These are phyloP conservation scores for Vitis hybrid DNA, from an alignment of 177 flowering plant species.

Conservation along the genomic window DNA sequence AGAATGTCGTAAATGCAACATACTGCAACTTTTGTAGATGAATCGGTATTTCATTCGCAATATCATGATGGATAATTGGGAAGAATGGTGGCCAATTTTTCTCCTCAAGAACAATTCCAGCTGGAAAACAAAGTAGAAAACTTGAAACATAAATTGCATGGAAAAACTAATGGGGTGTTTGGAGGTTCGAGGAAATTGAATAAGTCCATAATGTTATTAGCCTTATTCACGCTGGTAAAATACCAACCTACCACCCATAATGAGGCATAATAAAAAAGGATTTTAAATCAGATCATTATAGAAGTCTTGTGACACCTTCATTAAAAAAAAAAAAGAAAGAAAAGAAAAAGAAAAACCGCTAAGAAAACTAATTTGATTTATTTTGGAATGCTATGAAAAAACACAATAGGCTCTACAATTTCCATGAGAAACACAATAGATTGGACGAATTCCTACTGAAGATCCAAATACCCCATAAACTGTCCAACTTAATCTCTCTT, in stretches of 20 bases:
- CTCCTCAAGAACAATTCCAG: slow-evolving; percentile 87
- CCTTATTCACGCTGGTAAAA: background rate
- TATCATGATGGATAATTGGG: slow-evolving; percentile 85
- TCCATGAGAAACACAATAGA: background rate
- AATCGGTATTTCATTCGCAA: slow-evolving; percentile 83
- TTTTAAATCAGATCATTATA: background rate
- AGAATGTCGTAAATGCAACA: slow-evolving; percentile 66
- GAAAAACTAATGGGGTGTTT: background rate
- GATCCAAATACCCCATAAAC: background rate
- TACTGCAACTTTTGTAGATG: slow-evolving; percentile 74
- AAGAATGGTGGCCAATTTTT: slow-evolving; percentile 89
- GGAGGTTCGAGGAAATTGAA: too few relatives aligned
- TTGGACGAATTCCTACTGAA: background rate
- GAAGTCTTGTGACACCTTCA: background rate
- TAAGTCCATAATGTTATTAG: too few relatives aligned
- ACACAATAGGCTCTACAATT: background rate
- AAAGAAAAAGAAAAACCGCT: background rate
- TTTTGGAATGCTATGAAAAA: too few relatives aligned
- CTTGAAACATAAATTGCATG: background rate
- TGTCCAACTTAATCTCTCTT: too few relatives aligned
- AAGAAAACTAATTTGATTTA: slow-evolving; percentile 1
- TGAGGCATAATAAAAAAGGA: background rate
- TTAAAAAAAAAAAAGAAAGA: background rate
- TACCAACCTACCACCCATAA: background rate
- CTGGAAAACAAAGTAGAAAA: slow-evolving; percentile 43